Evolutionary conservation across 805 yeast genomes (phyloP).

Genomic region (Danielia reshetovae): DNA sequence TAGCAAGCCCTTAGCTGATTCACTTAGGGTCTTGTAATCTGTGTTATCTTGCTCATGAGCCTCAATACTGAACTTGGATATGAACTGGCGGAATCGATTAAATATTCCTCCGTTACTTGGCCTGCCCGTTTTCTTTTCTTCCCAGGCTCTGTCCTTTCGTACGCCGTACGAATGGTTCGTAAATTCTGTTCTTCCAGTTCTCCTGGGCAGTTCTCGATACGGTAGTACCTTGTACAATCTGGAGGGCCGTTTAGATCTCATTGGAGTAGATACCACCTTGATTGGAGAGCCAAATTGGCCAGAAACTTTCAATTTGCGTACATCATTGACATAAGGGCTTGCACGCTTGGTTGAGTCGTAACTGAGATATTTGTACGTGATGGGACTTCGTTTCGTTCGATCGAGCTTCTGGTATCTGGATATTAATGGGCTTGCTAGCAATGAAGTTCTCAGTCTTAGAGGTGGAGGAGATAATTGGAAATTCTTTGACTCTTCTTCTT

Average conservation of each 20-base stretch:
- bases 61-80: slow-evolving; percentile 1
- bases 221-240: background rate
- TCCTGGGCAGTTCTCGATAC: background rate
- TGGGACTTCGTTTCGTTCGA: no score
- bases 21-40: background rate
- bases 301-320: background rate
- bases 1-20: background rate
- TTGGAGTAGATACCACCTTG: slow-evolving; percentile 3
- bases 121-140: background rate
- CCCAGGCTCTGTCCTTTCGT: background rate
- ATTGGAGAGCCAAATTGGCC: slow-evolving; percentile 8
- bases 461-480: no score
- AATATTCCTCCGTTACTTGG: background rate
- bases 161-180: background rate
- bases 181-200: background rate
- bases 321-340: background rate
- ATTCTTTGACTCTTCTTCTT: no score
- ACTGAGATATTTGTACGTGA: no score
- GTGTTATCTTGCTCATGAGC: background rate
- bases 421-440: background rate
- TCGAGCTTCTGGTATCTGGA: no score
- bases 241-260: background rate
- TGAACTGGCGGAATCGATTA: background rate
- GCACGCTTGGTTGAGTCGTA: no score
- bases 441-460: no score